Percentiles rank a stretch among this genome's conserved stretches.
Evolutionary conservation across 2,329 filamentous ascomycete species (phyloP).

Genomic region (Claviceps maximensis): DNA sequence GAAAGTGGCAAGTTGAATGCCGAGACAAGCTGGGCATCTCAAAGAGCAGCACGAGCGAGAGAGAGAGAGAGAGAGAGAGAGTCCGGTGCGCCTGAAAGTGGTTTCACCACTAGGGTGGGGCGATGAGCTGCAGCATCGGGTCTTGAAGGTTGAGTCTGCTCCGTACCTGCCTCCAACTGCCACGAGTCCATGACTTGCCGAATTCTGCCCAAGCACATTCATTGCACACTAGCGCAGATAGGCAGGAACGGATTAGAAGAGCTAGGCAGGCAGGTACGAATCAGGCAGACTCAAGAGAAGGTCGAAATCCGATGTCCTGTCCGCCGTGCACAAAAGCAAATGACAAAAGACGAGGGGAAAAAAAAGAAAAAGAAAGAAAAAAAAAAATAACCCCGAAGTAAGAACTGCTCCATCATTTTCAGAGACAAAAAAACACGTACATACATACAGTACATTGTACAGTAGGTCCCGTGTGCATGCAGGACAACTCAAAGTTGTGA

Average conservation of each 20-base stretch:
- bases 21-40: not conserved
- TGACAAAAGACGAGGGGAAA: not conserved
- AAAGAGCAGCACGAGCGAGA: not conserved
- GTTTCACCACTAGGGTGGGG: constrained; percentile 4
- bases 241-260: not conserved
- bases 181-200: not conserved
- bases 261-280: not conserved
- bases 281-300: not conserved
- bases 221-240: not conserved
- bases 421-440: not conserved
- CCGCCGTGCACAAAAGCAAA: not conserved
- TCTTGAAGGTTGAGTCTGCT: not conserved
- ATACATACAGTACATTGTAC: not conserved
- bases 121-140: constrained; percentile 3
- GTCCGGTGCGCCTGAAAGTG: not conserved
- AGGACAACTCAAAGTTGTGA: not conserved
- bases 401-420: not conserved
- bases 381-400: not conserved
- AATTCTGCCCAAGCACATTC: not conserved
- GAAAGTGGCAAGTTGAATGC: not conserved
- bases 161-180: constrained; percentile 2
- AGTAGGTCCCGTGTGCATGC: not conserved
- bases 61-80: too few relatives aligned
- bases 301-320: not conserved
- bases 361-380: not conserved